Base-by-base conservation (phyloP, 1,284 basidiomycete species). In the Bjerkandera adusta region DNA sequence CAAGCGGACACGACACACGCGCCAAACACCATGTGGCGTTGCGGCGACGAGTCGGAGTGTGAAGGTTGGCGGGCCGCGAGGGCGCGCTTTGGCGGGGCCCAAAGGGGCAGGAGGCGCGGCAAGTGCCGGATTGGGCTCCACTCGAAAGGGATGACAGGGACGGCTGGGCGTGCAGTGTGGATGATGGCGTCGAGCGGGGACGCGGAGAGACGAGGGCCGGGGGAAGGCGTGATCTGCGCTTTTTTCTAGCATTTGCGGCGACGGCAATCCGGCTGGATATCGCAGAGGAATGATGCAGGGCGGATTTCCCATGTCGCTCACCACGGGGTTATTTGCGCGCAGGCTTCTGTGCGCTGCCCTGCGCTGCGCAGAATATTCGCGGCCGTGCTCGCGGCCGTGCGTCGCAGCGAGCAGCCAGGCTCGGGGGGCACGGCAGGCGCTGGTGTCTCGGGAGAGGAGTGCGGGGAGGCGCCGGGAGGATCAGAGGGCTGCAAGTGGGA, bases 181-280 rank as follows among this genome's bases (percentile, higher is more conserved):
- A 15, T 20, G 35, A 20, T 11, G 35, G 11, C 16, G 18, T 16
- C 34, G 34, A 4, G 39, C 25, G 41, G 8, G 41, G 30, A 29
- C 7, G 25, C 22, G 10, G 41, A 13, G 41, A 34, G 29, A 29
- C 41, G 41, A 32, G 7, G 30, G 41, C 24, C 13, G 11, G 36
- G n/a, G 6, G 22, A 25, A n/a, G 24, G 36, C 36, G 22, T 5
- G 36, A n/a, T 38, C 21, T 21, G 21, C 15, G 20, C 20, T n/a
- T 4, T 30, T 25, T 43, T 34, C 30, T 12, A n/a, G n/a, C n/a
- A n/a, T n/a, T n/a, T n/a, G n/a, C 21, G 24, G 43, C 21, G 21
- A 36, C 46, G 46, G 46, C 46, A 48, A 25, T 35, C 29, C 52
- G 52, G 52, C 52, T 49, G 29, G 49, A 48, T 54, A 54, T 54